A percentile compares a stretch with the other conserved stretches of the same genome.
phyloP scores from a whole-genome alignment of 1,139 yeast genomes.

The Candida pseudoviswanathii region DNA sequence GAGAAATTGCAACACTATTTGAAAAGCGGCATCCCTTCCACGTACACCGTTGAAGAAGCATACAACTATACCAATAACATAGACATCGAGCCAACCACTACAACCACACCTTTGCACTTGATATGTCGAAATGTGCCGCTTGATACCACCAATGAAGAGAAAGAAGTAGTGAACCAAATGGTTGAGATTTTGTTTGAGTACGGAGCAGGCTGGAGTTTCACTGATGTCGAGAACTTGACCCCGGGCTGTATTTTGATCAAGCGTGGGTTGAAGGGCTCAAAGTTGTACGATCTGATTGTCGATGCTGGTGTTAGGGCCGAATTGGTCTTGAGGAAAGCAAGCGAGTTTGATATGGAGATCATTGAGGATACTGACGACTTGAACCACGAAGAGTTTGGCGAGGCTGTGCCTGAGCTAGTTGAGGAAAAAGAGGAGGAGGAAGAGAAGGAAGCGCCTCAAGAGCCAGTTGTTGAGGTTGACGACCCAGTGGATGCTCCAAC shows the following conservation, averaged over 20 bases:
- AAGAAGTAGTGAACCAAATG: constrained; percentile 51
- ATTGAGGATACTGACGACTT: constrained; percentile 33
- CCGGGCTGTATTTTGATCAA: constrained; percentile 72
- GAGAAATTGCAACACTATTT: constrained; percentile 48
- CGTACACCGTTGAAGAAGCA: constrained; percentile 80
- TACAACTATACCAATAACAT: constrained; percentile 50
- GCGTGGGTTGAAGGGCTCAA: constrained; percentile 43
- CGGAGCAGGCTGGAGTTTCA: constrained; percentile 91
- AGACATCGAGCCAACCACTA: constrained; percentile 40
- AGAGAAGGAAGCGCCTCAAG: background rate
- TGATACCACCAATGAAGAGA: constrained; percentile 46
- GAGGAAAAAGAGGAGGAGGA: constrained; percentile 16
- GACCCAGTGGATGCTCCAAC: constrained; percentile 54
- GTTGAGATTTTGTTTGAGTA: constrained; percentile 70
- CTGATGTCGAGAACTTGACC: constrained; percentile 67
- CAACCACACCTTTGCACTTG: constrained; percentile 77
- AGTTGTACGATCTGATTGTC: constrained; percentile 58
- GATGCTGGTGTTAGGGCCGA: constrained; percentile 94
- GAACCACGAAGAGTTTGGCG: constrained; percentile 22
- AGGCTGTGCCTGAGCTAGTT: constrained; percentile 9
- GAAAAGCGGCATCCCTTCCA: constrained; percentile 72
- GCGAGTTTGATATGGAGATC: constrained; percentile 55
- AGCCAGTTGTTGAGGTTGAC: constrained; percentile 9
- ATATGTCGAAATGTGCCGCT: constrained; percentile 55
- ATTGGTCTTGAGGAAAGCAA: constrained; percentile 69